Base-by-base conservation (phyloP, 768 basidiomycete species). In the Mycena amicta region DNA sequence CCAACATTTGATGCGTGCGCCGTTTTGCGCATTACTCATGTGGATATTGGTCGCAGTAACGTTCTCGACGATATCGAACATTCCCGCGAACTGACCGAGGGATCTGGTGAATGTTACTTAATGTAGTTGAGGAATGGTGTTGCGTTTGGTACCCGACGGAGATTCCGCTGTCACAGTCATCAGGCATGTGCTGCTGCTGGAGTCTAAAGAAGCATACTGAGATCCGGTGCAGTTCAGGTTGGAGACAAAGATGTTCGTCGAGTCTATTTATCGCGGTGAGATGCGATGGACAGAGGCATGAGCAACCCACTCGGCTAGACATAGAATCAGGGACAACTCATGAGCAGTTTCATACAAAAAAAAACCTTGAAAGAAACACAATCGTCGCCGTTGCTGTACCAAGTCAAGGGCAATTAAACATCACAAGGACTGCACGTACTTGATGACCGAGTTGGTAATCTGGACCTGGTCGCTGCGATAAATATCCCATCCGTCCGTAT, bases 1-100 rank as follows among this genome's bases (percentile, higher is more conserved):
- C 75, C 80, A 89, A 1, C 84, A 82, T 68, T 89, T 89, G 70
- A 88, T 88, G 30, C 87, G 77, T 1, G 85, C 86, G 1, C 86
- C 87, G 61, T 88, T 88, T 65, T 84, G 75, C 11, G 84, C 83
- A 55, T 86, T 85, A 12, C 78, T 72, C 83, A 87, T 86, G 28
- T 71, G 75, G 60, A 88, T 76, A 64, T 86, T 83, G 81, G 67
- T 77, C 3, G 83, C 79, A 4, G 76, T 74, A 39, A 87, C 80
- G 68, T 88, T 85, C 59, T 83, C 77, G 20, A 86, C 86, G 46
- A 87, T 84, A 67, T 87, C 86, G 55, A 77, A 84, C 43, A 77
- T 65, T 11, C 77, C 78, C 52, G 78, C 63, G 60, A 77, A 84
- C 67, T 83, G 82, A 1, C 86, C 86, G 4, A 88, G 73, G 3